Conservation (phyloP, 805 yeast species). For the Pichia phayaonensis region DNA sequence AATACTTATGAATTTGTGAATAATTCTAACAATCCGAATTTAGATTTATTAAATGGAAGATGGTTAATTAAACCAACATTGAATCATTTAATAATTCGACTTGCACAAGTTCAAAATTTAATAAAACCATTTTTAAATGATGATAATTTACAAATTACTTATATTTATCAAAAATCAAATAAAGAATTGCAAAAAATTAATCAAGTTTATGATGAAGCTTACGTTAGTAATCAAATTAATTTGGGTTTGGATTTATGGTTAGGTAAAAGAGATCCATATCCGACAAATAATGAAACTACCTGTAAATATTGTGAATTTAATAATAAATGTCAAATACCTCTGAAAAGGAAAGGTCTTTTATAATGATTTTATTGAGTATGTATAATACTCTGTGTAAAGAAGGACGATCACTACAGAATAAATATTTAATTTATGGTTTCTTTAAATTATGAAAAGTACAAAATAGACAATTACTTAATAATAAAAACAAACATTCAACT, state of each 20-base stretch:
- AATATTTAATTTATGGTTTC: background rate
- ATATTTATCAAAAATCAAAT: background rate
- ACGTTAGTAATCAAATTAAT: constrained; percentile 25
- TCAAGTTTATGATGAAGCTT: constrained; percentile 27
- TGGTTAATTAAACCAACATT: constrained; percentile 55
- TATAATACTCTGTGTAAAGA: too few relatives aligned
- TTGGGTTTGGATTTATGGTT: constrained; percentile 46
- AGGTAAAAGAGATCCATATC: constrained; percentile 45
- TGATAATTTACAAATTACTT: constrained; percentile 32
- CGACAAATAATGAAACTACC: constrained; percentile 32
- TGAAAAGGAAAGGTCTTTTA: background rate
- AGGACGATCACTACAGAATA: background rate
- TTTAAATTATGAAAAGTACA: background rate
- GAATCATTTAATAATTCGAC: constrained; percentile 46
- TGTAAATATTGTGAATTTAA: constrained; percentile 49
- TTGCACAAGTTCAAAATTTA: constrained; percentile 38
- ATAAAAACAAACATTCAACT: background rate
- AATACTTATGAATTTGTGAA: constrained; percentile 1
- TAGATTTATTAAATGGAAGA: constrained; percentile 10
- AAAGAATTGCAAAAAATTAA: constrained; percentile 8
- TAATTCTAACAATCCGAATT: background rate
- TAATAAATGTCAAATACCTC: constrained; percentile 7
- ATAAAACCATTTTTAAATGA: constrained; percentile 31
- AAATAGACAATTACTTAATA: background rate
- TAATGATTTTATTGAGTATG: background rate